These are phyloP conservation scores for Hibiscus trionum DNA, from an alignment of 345 rosid species.

Conservation along the genomic window DNA sequence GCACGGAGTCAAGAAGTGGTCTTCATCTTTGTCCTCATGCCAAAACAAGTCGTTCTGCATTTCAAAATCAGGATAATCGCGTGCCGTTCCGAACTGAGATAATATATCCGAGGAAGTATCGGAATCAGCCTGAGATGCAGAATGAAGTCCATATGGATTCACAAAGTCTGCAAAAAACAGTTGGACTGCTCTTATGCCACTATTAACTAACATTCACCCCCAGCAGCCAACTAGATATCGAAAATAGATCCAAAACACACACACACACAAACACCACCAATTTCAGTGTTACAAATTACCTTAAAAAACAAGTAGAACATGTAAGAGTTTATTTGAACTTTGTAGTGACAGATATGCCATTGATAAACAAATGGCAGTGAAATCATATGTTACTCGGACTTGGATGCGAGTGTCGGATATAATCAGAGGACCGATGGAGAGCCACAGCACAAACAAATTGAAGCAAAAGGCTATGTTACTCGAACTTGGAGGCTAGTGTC, in stretches of 20 bases:
- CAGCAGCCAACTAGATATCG: too few species aligned
- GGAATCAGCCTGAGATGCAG: constrained; percentile 44
- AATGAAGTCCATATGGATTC: constrained; percentile 80
- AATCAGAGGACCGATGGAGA: not conserved
- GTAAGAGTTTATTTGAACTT: too few species aligned
- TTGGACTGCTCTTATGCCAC: too few species aligned
- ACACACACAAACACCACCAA: too few species aligned
- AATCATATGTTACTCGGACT: not conserved
- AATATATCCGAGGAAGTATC: constrained; percentile 58
- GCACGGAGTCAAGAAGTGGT: constrained; percentile 62
- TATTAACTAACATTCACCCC: too few species aligned
- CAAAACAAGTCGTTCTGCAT: constrained; percentile 54
- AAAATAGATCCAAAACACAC: too few species aligned
- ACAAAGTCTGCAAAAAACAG: constrained; percentile 45
- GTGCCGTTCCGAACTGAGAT: constrained; percentile 87
- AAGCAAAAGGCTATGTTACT: not conserved
- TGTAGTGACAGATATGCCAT: too few species aligned
- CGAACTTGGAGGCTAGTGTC: not conserved
- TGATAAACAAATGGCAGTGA: not conserved
- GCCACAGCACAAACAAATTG: not conserved
- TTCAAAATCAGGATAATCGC: constrained; percentile 58
- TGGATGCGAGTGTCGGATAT: not conserved
- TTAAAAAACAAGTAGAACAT: too few species aligned
- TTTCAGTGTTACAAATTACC: too few species aligned
- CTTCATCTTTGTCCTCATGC: constrained; percentile 57